These are phyloP conservation scores for Pleurotus tuoliensis DNA, from an alignment of 768 basidiomycete genomes.

Conservation along the genomic window DNA sequence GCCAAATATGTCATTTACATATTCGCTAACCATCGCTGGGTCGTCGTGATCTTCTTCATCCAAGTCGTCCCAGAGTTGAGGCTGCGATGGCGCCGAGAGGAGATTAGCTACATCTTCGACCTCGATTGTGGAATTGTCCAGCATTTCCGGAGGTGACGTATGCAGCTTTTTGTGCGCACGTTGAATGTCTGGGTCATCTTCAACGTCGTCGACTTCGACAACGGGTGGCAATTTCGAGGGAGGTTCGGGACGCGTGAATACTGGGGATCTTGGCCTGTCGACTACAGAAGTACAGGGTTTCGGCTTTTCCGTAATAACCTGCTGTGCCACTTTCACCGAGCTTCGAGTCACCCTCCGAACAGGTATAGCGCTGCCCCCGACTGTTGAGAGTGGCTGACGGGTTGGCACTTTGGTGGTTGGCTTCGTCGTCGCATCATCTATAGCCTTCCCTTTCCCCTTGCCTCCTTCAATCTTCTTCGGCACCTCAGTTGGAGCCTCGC, in stretches of 20 bases:
- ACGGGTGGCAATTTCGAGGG: constrained; percentile 14
- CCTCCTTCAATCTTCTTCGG: constrained; percentile 8
- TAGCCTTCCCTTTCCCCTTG: constrained; percentile 49
- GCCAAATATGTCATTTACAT: constrained; percentile 82
- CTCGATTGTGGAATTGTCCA: constrained; percentile 34
- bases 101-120: constrained; percentile 36
- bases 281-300: not conserved
- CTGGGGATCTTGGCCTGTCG: not conserved
- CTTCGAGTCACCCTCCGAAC: constrained; percentile 1
- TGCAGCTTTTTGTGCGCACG: constrained; percentile 60
- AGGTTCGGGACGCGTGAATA: constrained; percentile 3
- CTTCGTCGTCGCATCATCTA: constrained; percentile 18
- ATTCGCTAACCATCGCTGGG: constrained; percentile 89
- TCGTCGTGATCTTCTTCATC: constrained; percentile 88
- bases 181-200: constrained; percentile 20
- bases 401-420: constrained; percentile 20
- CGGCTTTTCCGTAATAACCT: constrained; percentile 16
- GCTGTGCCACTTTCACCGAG: not conserved
- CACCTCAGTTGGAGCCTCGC: not conserved
- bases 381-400: constrained; percentile 36
- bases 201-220: constrained; percentile 42
- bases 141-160: constrained; percentile 43
- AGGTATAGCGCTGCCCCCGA: constrained; percentile 21
- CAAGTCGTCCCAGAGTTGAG: constrained; percentile 73
- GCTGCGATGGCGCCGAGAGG: constrained; percentile 34